These are phyloP conservation scores for Bidens hawaiensis DNA, from an alignment of 140 eudicot genomes.

Conservation along the genomic window DNA sequence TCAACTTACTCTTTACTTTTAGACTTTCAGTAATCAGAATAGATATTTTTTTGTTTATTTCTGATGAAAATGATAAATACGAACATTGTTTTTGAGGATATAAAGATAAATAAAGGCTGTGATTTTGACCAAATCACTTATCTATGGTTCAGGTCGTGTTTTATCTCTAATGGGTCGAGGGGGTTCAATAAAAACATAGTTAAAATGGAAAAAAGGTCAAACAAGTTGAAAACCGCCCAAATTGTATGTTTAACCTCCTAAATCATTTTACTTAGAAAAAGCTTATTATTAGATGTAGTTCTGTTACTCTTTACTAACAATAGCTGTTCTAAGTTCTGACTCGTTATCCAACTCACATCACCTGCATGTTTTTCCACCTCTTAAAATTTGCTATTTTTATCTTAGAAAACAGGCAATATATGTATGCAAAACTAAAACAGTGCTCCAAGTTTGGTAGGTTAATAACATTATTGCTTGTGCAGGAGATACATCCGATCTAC, in stretches of 20 bases:
- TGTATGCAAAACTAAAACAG: background rate
- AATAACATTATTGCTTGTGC: constrained; percentile 15
- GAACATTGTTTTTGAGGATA: background rate
- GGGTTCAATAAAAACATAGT: background rate
- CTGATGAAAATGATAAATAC: background rate
- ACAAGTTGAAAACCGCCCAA: background rate
- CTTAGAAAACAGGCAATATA: background rate
- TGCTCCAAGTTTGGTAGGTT: background rate
- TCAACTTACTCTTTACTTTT: background rate
- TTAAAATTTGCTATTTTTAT: background rate
- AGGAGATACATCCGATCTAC: constrained; percentile 39
- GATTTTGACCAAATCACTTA: constrained; percentile 3
- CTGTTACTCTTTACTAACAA: background rate
- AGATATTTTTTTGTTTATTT: constrained; percentile 1
- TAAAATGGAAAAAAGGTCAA: background rate
- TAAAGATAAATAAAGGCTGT: background rate
- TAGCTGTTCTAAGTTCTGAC: background rate
- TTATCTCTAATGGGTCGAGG: background rate
- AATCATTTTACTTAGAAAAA: background rate
- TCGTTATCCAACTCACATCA: background rate
- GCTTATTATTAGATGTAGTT: background rate
- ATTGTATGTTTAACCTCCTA: background rate
- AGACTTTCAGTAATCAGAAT: constrained; percentile 10
- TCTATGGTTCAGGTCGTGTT: background rate
- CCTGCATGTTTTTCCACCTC: background rate